phyloP scores from a whole-genome alignment of 805 yeast genomes.

The Peterozyma toletana region DNA sequence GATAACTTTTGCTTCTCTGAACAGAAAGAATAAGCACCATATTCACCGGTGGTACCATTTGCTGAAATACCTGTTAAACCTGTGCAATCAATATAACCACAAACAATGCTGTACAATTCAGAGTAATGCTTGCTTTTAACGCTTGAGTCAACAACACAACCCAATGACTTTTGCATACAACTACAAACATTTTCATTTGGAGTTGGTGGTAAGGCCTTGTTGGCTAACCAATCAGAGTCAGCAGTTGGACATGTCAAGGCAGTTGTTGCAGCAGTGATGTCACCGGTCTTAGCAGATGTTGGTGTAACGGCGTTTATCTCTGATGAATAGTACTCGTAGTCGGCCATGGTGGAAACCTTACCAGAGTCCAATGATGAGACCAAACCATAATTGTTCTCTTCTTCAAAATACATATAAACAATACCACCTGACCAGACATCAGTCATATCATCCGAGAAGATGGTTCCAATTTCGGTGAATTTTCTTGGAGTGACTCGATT shows the following conservation, averaged over 20 bases:
- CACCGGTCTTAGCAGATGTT: conserved; percentile 29
- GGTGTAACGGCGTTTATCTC: conserved; percentile 50
- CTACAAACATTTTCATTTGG: conserved; percentile 62
- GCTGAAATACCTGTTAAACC: conserved; percentile 58
- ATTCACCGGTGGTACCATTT: conserved; percentile 57
- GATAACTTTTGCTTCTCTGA: conserved; percentile 62
- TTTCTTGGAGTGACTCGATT: conserved; percentile 65
- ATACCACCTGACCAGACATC: conserved; percentile 94
- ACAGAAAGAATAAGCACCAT: conserved; percentile 75
- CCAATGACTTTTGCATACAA: conserved; percentile 45
- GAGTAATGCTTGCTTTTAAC: conserved; percentile 51
- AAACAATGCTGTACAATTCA: conserved; percentile 49
- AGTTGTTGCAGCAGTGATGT: conserved; percentile 27
- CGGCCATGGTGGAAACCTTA: conserved; percentile 50
- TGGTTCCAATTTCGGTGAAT: conserved; percentile 66
- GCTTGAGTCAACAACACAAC: conserved; percentile 50
- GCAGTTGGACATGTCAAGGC: conserved; percentile 40
- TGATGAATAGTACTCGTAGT: conserved; percentile 49
- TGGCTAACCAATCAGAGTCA: conserved; percentile 57
- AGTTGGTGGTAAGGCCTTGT: conserved; percentile 67
- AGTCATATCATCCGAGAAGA: conserved; percentile 68
- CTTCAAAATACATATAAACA: conserved; percentile 87
- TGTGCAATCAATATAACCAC: conserved; percentile 52
- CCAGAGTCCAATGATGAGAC: conserved; percentile 39
- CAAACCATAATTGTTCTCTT: conserved; percentile 75